phyloP scores from a whole-genome alignment of 106 monocot genomes.

The Iris macrosiphon region DNA sequence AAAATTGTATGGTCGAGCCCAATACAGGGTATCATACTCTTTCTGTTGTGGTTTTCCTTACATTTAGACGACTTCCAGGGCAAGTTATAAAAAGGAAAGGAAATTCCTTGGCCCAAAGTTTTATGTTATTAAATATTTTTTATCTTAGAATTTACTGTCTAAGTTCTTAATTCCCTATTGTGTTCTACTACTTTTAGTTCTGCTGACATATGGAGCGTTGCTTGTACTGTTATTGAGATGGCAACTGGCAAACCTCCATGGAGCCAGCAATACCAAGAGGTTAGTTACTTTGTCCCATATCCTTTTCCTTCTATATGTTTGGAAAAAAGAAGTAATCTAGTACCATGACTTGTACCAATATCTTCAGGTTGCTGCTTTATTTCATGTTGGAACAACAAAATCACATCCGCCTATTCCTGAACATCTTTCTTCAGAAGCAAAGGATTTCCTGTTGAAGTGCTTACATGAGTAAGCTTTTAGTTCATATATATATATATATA shows the following conservation, averaged over 20 bases:
- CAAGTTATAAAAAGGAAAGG: too few species aligned
- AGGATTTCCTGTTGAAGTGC: constrained; percentile 96
- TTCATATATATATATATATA: not conserved
- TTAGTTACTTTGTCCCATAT: not conserved
- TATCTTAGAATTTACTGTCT: too few species aligned
- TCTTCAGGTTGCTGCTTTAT: constrained; percentile 83
- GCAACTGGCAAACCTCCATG: constrained; percentile 99
- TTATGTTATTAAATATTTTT: too few species aligned
- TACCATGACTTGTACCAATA: not conserved
- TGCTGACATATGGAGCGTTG: constrained; percentile 99
- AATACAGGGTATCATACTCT: too few species aligned
- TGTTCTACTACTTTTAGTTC: constrained; percentile 40
- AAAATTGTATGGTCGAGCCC: too few species aligned
- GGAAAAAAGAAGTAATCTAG: not conserved
- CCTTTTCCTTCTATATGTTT: not conserved
- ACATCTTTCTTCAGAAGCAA: constrained; percentile 81
- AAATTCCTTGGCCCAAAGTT: too few species aligned
- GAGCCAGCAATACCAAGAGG: constrained; percentile 98
- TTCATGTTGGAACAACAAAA: constrained; percentile 91
- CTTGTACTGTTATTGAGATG: constrained; percentile 99
- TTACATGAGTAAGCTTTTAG: constrained; percentile 64
- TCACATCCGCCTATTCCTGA: constrained; percentile 97
- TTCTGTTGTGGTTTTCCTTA: too few species aligned
- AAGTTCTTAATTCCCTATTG: not conserved
- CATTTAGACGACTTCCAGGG: too few species aligned